Percentiles rank a stretch among this genome's conserved stretches.
phyloP scores from a whole-genome alignment of 2,329 filamentous ascomycete species.

The Atkinsonella hypoxylon region DNA sequence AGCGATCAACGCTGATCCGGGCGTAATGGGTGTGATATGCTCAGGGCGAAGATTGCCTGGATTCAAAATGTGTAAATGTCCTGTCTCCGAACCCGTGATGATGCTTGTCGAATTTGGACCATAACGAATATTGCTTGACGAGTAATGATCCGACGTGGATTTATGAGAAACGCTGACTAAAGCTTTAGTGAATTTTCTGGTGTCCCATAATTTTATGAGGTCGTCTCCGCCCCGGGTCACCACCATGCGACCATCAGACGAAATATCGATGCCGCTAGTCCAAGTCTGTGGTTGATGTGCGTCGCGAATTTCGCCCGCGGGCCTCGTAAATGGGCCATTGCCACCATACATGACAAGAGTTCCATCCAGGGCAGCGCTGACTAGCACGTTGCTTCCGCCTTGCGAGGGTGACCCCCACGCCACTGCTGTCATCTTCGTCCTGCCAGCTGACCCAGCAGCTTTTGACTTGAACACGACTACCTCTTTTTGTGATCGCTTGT shows the following conservation, averaged over 20 bases:
- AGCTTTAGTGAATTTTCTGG: constrained; percentile 84
- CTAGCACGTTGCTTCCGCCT: constrained; percentile 66
- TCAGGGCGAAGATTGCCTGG: constrained; percentile 80
- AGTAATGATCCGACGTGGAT: constrained; percentile 74
- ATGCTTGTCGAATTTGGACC: constrained; percentile 74
- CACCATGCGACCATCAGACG: constrained; percentile 77
- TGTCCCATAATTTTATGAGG: constrained; percentile 93
- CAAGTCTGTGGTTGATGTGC: constrained; percentile 77
- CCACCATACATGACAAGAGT: constrained; percentile 86
- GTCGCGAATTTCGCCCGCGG: constrained; percentile 69
- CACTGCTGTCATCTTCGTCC: constrained; percentile 88
- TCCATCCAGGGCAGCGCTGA: constrained; percentile 78
- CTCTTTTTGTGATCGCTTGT: constrained; percentile 79
- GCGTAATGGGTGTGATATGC: constrained; percentile 78
- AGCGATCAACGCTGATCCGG: constrained; percentile 67
- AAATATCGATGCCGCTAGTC: constrained; percentile 88
- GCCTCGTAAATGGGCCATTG: constrained; percentile 73
- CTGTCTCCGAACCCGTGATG: constrained; percentile 76
- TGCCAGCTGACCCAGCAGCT: constrained; percentile 74
- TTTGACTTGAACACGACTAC: constrained; percentile 94
- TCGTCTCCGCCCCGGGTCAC: constrained; percentile 87
- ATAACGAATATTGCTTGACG: constrained; percentile 80
- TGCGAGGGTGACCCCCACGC: constrained; percentile 70
- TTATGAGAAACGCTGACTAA: constrained; percentile 67
- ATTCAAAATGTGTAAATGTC: constrained; percentile 85